Conservation (phyloP, 495 filamentous ascomycete genomes). For the Extremus antarcticus region DNA sequence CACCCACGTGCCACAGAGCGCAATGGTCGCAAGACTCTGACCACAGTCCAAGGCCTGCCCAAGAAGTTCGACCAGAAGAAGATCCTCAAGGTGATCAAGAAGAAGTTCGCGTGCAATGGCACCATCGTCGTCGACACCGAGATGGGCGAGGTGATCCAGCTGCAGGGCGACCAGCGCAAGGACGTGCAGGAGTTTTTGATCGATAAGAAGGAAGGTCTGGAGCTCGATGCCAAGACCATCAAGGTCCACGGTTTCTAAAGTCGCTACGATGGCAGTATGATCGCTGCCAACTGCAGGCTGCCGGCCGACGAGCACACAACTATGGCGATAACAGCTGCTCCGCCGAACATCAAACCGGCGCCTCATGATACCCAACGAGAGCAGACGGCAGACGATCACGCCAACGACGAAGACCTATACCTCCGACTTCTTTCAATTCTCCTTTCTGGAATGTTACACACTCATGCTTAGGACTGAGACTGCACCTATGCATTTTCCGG, state of each 20-base stretch:
- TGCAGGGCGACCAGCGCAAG: slow-evolving; percentile 97
- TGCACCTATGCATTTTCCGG: neutral
- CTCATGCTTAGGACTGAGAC: neutral
- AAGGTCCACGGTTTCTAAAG: slow-evolving; percentile 82
- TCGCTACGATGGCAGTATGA: neutral
- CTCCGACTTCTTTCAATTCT: neutral
- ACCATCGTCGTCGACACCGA: slow-evolving; percentile 94
- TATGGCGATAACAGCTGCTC: neutral
- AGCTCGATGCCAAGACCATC: slow-evolving; percentile 90
- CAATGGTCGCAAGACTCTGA: slow-evolving; percentile 99
- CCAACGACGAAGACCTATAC: neutral
- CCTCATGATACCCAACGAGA: neutral
- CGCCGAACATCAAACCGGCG: neutral
- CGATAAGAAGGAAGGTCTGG: slow-evolving; percentile 86
- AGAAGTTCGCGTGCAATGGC: slow-evolving; percentile 99
- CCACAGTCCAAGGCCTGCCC: slow-evolving; percentile 93
- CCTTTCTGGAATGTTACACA: neutral
- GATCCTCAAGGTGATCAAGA: slow-evolving; percentile 99
- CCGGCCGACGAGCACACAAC: neutral
- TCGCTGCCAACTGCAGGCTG: neutral
- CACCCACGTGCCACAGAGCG: slow-evolving; percentile 54
- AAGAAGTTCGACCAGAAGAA: slow-evolving; percentile 99
- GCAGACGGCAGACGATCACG: neutral
- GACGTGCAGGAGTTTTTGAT: slow-evolving; percentile 95
- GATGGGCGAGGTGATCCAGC: slow-evolving; percentile 99